A percentile compares a stretch with the other conserved stretches of the same genome.
These are phyloP conservation scores for Ambrosia hybrid DNA, from an alignment of 140 eudicot genomes.

Conservation along the genomic window DNA sequence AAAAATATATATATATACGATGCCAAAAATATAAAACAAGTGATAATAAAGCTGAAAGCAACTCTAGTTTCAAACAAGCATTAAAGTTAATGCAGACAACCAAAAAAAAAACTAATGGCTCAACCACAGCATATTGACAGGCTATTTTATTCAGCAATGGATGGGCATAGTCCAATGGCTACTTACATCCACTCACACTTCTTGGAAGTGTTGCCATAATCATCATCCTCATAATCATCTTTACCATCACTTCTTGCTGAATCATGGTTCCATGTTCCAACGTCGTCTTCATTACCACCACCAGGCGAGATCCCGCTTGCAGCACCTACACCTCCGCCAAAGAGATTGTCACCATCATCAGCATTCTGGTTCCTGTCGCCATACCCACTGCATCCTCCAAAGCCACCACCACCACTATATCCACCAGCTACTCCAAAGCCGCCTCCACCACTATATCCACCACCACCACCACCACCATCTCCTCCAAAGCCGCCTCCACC, in stretches of 20 bases:
- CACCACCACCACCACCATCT: slow-evolving; percentile 14
- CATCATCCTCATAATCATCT: slow-evolving; percentile 46
- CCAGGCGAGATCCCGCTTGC: neutral
- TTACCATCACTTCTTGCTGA: slow-evolving; percentile 9
- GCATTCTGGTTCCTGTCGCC: slow-evolving; percentile 28
- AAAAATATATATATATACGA: too few species aligned
- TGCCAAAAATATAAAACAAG: neutral
- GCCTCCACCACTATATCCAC: too few species aligned
- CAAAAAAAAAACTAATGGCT: slow-evolving; percentile 12
- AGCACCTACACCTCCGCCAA: slow-evolving; percentile 2
- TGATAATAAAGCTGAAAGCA: neutral
- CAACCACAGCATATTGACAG: slow-evolving; percentile 24
- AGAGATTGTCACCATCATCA: slow-evolving; percentile 22
- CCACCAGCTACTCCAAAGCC: too few species aligned
- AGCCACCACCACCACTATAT: too few species aligned
- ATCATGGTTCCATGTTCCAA: slow-evolving; percentile 15
- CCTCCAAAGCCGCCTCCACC: slow-evolving; percentile 28
- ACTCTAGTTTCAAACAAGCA: slow-evolving; percentile 7
- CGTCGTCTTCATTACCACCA: slow-evolving; percentile 18
- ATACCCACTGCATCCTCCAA: slow-evolving; percentile 14
- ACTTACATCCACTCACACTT: slow-evolving; percentile 20
- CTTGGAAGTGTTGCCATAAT: slow-evolving; percentile 43
- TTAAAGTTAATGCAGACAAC: slow-evolving; percentile 1
- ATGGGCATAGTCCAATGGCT: slow-evolving; percentile 2
- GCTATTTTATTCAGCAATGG: slow-evolving; percentile 19